Conservation (phyloP, 768 basidiomycete species). For the Tulasnella sp. region DNA sequence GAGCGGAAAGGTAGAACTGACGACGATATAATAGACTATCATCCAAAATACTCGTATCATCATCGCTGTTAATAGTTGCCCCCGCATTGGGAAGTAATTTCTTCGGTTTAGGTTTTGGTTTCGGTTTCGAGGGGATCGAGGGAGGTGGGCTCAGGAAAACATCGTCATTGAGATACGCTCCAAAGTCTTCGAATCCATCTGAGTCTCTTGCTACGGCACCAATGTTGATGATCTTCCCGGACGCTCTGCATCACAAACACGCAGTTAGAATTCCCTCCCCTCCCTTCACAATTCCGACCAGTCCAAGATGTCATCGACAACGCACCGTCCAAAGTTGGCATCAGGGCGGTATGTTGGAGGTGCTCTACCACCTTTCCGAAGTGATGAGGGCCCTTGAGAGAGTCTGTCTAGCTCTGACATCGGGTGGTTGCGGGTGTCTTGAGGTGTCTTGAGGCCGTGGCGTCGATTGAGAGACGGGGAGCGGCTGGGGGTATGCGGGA, state of each 20-base stretch:
- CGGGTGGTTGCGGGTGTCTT: neutral
- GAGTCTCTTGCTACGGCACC: conserved; percentile 14
- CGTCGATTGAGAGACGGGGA: neutral
- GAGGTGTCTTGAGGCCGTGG: neutral
- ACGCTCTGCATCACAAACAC: conserved; percentile 6
- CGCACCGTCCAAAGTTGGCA: conserved; percentile 22
- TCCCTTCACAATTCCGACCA: neutral
- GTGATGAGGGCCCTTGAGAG: neutral
- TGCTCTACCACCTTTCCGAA: conserved; percentile 4
- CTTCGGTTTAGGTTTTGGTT: conserved; percentile 1
- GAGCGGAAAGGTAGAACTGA: neutral
- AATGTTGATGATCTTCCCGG: conserved; percentile 25
- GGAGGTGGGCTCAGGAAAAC: conserved; percentile 19
- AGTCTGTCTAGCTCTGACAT: conserved; percentile 8
- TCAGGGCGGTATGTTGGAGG: conserved; percentile 21
- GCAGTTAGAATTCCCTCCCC: neutral
- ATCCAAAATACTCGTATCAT: neutral
- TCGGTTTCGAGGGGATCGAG: conserved; percentile 7
- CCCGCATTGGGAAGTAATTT: neutral
- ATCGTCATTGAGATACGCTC: conserved; percentile 19
- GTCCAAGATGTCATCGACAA: neutral
- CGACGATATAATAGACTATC: neutral
- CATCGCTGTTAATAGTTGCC: neutral
- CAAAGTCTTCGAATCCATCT: conserved; percentile 29
- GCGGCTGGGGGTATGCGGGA: neutral